phyloP scores from a whole-genome alignment of 768 basidiomycete genomes.

The Rhizopogon vulgaris region DNA sequence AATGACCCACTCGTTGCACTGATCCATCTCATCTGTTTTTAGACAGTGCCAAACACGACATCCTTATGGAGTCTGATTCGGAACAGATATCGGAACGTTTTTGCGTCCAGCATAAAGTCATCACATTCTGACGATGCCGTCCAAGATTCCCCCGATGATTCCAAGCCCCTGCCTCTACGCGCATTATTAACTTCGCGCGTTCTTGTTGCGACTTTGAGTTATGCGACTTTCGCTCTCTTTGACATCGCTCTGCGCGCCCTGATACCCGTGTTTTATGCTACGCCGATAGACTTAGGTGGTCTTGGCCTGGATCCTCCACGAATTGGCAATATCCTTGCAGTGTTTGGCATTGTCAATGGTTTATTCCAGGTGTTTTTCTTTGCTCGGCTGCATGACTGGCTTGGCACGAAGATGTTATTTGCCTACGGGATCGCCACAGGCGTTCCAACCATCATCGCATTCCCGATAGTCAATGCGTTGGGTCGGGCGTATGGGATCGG shows the following conservation, averaged over 20 bases:
- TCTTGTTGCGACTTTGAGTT: conserved; percentile 48
- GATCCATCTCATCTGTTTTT: not conserved
- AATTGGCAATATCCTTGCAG: conserved; percentile 15
- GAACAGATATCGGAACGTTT: conserved; percentile 23
- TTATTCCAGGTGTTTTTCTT: conserved; percentile 60
- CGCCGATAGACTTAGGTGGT: conserved; percentile 10
- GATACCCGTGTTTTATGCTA: conserved; percentile 17
- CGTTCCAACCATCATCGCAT: conserved; percentile 39
- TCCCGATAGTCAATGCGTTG: conserved; percentile 36
- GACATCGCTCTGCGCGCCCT: conserved; percentile 54
- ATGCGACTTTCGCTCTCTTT: conserved; percentile 50
- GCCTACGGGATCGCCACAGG: conserved; percentile 35
- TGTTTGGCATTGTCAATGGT: conserved; percentile 22
- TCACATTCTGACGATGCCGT: not conserved
- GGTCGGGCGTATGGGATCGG: conserved; percentile 35
- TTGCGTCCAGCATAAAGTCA: not conserved
- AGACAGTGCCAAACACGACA: conserved; percentile 6
- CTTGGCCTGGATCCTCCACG: conserved; percentile 6
- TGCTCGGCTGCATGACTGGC: conserved; percentile 42
- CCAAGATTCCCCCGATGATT: not conserved
- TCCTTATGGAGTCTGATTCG: conserved; percentile 21
- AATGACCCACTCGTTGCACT: not conserved
- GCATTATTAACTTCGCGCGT: conserved; percentile 44
- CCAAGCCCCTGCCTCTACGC: conserved; percentile 35
- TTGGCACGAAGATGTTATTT: conserved; percentile 49